These are phyloP conservation scores for Boletus tomentosulus DNA, from an alignment of 768 basidiomycete genomes.

Conservation along the genomic window DNA sequence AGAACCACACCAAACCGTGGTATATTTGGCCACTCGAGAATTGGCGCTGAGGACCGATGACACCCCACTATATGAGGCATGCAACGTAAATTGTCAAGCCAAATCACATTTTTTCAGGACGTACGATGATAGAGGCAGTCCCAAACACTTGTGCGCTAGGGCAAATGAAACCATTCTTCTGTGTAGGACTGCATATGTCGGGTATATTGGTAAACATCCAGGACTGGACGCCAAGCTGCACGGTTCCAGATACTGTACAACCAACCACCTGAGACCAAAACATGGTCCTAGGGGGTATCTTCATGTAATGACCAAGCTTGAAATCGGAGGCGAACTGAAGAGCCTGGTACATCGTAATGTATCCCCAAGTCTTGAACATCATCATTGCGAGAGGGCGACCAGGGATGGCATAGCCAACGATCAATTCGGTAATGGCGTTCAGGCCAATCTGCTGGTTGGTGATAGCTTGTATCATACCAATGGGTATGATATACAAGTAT, in stretches of 20 bases:
- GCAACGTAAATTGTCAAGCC: not conserved
- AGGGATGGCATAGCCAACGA: slow-evolving; percentile 52
- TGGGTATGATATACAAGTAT: slow-evolving; percentile 68
- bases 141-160: slow-evolving; percentile 60
- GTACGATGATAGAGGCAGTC: slow-evolving; percentile 49
- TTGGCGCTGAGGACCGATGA: slow-evolving; percentile 74
- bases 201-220: slow-evolving; percentile 51
- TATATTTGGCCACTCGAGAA: slow-evolving; percentile 69
- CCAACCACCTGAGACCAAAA: slow-evolving; percentile 68
- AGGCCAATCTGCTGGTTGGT: slow-evolving; percentile 75
- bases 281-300: slow-evolving; percentile 63
- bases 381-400: slow-evolving; percentile 75
- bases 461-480: slow-evolving; percentile 51
- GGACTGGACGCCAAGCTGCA: slow-evolving; percentile 61
- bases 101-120: slow-evolving; percentile 17
- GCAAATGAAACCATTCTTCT: slow-evolving; percentile 59
- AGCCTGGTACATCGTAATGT: slow-evolving; percentile 61
- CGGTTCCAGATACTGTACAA: slow-evolving; percentile 56
- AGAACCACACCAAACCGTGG: slow-evolving; percentile 65
- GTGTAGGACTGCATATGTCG: slow-evolving; percentile 28
- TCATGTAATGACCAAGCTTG: slow-evolving; percentile 76
- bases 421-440: slow-evolving; percentile 47
- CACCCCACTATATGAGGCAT: slow-evolving; percentile 48
- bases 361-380: slow-evolving; percentile 78
- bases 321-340: slow-evolving; percentile 67